phyloP scores from a whole-genome alignment of 108 stramenopile species.

The Phaeodactylum tricornutum region DNA sequence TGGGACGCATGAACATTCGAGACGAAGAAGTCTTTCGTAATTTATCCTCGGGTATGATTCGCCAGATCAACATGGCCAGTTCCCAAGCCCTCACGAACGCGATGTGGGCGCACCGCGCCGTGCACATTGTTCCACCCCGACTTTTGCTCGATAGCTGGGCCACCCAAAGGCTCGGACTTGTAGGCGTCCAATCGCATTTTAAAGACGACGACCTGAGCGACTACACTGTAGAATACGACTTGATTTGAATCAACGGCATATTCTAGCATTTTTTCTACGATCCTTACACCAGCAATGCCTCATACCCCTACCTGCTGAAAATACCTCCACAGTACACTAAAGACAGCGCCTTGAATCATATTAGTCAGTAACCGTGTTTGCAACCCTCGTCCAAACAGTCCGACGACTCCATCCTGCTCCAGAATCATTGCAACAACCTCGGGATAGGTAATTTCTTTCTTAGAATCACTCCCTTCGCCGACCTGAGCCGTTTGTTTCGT shows the following conservation, averaged over 20 bases:
- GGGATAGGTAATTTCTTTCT: slow-evolving; percentile 50
- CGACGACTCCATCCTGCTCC: slow-evolving; percentile 59
- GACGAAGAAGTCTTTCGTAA: slow-evolving; percentile 39
- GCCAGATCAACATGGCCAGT: slow-evolving; percentile 29
- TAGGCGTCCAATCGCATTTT: too few relatives aligned
- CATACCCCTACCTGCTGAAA: slow-evolving; percentile 30
- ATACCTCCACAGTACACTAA: slow-evolving; percentile 80
- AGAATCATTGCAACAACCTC: slow-evolving; percentile 51
- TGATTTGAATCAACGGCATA: too few relatives aligned
- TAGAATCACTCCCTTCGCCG: slow-evolving; percentile 5
- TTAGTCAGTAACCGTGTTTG: slow-evolving; percentile 77
- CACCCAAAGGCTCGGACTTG: slow-evolving; percentile 26
- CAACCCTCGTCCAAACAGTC: slow-evolving; percentile 70
- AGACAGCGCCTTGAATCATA: slow-evolving; percentile 74
- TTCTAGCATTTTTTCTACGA: too few relatives aligned
- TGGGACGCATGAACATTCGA: slow-evolving; percentile 37
- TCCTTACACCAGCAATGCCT: too few relatives aligned
- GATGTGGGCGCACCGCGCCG: slow-evolving; percentile 47
- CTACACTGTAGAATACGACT: too few relatives aligned
- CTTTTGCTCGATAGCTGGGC: slow-evolving; percentile 54
- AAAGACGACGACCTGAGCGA: too few relatives aligned
- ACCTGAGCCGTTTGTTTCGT: slow-evolving; percentile 74
- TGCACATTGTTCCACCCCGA: slow-evolving; percentile 27
- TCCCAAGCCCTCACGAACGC: slow-evolving; percentile 58
- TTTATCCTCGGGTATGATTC: slow-evolving; percentile 29